phyloP scores from a whole-genome alignment of 2,329 filamentous ascomycete genomes.

The Tetracladium maxilliforme region DNA sequence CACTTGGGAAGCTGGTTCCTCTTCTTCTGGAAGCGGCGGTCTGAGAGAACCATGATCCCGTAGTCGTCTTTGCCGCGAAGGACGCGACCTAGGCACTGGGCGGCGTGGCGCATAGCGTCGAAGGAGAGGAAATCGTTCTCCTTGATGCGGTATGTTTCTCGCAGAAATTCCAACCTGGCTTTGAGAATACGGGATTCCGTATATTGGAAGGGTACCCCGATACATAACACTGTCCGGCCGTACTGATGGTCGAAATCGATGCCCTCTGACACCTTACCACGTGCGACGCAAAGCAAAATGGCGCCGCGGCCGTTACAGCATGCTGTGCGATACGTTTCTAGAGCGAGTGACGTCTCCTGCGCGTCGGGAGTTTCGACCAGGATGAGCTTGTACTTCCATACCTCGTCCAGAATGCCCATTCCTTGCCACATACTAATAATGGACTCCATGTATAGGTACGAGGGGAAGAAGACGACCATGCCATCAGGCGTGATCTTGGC shows the following conservation, averaged over 20 bases:
- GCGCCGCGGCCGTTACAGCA: slow-evolving; percentile 95
- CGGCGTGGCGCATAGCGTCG: slow-evolving; percentile 97
- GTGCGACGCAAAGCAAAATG: slow-evolving; percentile 83
- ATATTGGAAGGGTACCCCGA: slow-evolving; percentile 96
- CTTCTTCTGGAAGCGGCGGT: slow-evolving; percentile 88
- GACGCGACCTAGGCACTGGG: slow-evolving; percentile 89
- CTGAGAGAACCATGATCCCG: slow-evolving; percentile 97
- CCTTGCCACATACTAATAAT: slow-evolving; percentile 99
- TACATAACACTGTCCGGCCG: slow-evolving; percentile 86
- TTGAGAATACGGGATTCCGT: slow-evolving; percentile 96
- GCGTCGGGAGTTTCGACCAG: slow-evolving; percentile 95
- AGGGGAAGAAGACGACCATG: slow-evolving; percentile 98
- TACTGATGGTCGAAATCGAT: slow-evolving; percentile 99
- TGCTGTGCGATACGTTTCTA: slow-evolving; percentile 94
- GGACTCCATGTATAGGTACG: slow-evolving; percentile 97
- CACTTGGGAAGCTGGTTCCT: slow-evolving; percentile 83
- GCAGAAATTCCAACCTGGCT: slow-evolving; percentile 86
- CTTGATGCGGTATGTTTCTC: slow-evolving; percentile 90
- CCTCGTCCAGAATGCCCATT: slow-evolving; percentile 92
- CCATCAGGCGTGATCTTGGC: slow-evolving; percentile 92
- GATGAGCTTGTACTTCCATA: slow-evolving; percentile 99
- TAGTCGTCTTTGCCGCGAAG: slow-evolving; percentile 96
- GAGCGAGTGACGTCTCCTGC: slow-evolving; percentile 86
- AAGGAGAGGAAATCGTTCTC: slow-evolving; percentile 98
- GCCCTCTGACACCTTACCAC: slow-evolving; percentile 93